phyloP scores from a whole-genome alignment of 352 stramenopile genomes.

The Phytophthora cryptogea region DNA sequence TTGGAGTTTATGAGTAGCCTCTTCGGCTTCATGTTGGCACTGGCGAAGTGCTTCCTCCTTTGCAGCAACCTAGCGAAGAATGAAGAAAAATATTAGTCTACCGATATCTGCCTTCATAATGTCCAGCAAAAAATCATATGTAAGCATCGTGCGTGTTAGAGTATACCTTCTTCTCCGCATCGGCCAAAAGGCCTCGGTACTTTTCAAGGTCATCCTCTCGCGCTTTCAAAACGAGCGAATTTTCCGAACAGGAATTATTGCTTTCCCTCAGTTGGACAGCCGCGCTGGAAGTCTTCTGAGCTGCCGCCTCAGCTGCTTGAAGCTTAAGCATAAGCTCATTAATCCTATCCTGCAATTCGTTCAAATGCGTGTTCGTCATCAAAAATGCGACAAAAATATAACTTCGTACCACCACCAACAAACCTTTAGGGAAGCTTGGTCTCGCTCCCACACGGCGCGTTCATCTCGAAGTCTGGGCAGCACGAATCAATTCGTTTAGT shows the following conservation, averaged over 20 bases:
- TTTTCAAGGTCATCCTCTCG: constrained; percentile 59
- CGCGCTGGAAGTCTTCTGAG: constrained; percentile 34
- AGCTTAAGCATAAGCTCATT: constrained; percentile 62
- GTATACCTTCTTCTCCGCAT: constrained; percentile 59
- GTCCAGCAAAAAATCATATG: not conserved
- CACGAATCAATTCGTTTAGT: not conserved
- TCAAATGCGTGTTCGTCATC: not conserved
- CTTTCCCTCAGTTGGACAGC: constrained; percentile 23
- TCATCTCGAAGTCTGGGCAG: constrained; percentile 58
- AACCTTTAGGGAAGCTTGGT: constrained; percentile 56
- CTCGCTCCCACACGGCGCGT: constrained; percentile 50
- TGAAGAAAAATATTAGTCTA: not conserved
- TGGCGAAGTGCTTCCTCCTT: constrained; percentile 51
- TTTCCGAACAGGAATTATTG: constrained; percentile 22
- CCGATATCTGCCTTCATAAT: not conserved
- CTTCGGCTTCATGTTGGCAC: constrained; percentile 48
- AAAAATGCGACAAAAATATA: not conserved
- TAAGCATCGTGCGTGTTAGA: not conserved
- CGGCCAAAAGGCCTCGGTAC: constrained; percentile 37
- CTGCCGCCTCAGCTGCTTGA: constrained; percentile 49
- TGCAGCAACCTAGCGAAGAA: constrained; percentile 36
- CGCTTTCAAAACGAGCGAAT: constrained; percentile 39
- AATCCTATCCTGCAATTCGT: constrained; percentile 40
- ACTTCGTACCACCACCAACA: not conserved
- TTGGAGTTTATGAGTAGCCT: constrained; percentile 51